These are phyloP conservation scores for Carex parvula DNA, from an alignment of 176 grass and related monocot species.

Conservation along the genomic window DNA sequence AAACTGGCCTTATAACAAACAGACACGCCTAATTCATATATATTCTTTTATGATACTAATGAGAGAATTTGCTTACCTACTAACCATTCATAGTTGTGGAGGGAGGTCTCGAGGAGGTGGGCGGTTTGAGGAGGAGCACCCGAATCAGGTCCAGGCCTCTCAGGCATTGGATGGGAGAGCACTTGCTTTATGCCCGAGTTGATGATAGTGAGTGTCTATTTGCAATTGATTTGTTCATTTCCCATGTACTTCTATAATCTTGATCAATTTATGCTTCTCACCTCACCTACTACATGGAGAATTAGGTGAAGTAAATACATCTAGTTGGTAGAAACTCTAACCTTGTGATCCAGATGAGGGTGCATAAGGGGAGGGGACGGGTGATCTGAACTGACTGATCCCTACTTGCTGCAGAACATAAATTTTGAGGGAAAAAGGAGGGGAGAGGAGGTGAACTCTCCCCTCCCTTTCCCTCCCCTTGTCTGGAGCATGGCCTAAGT, in stretches of 20 bases:
- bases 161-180: slow-evolving; percentile 71
- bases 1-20: not conserved
- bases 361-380: too few species aligned
- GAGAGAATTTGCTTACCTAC: slow-evolving; percentile 20
- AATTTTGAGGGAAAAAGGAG: too few species aligned
- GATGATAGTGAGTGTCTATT: slow-evolving; percentile 58
- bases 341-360: too few species aligned
- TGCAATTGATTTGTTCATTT: slow-evolving; percentile 8
- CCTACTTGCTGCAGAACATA: too few species aligned
- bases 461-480: too few species aligned
- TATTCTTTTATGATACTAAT: slow-evolving; percentile 6
- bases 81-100: slow-evolving; percentile 31
- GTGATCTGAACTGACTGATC: too few species aligned
- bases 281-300: not conserved
- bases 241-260: slow-evolving; percentile 20
- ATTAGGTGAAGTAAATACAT: not conserved
- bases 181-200: slow-evolving; percentile 63
- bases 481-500: too few species aligned
- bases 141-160: slow-evolving; percentile 61
- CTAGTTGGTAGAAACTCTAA: slow-evolving; percentile 2
- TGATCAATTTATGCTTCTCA: not conserved
- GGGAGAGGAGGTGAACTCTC: too few species aligned
- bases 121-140: slow-evolving; percentile 71
- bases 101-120: slow-evolving; percentile 49
- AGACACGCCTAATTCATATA: slow-evolving; percentile 17